A percentile compares a stretch with the other conserved stretches of the same genome.
Evolutionary conservation across 345 rosid species (phyloP).

Genomic region (Hypericum androsaemum): DNA sequence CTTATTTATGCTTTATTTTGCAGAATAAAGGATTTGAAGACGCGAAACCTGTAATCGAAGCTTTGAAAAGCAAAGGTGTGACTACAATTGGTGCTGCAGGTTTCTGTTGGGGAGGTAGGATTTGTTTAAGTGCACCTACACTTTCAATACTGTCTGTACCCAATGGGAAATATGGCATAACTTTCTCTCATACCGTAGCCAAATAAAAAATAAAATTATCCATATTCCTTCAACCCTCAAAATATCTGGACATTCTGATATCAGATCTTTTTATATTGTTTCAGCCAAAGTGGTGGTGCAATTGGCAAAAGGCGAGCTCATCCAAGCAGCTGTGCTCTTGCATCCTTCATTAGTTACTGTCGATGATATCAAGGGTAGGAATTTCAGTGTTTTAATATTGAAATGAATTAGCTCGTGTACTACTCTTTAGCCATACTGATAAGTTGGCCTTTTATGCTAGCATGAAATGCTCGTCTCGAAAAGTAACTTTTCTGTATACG

Average conservation of each 20-base stretch:
- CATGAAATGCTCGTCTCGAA: too few relatives aligned
- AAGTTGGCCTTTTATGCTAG: not conserved
- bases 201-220: too few relatives aligned
- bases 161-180: not conserved
- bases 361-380: not conserved
- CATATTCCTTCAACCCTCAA: too few relatives aligned
- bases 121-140: not conserved
- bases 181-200: too few relatives aligned
- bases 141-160: not conserved
- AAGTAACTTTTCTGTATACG: too few relatives aligned
- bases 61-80: not conserved
- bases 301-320: not conserved
- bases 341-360: not conserved
- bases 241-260: too few relatives aligned
- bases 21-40: not conserved
- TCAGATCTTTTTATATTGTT: not conserved
- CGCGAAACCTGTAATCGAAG: not conserved
- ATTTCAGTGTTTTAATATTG: not conserved
- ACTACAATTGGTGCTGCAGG: not conserved
- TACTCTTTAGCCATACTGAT: not conserved
- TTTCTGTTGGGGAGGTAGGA: constrained; percentile 1
- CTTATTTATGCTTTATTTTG: too few relatives aligned
- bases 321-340: not conserved
- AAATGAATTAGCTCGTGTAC: not conserved
- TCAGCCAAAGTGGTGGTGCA: not conserved